Percentiles rank a stretch among this genome's conserved stretches.
Conservation (phyloP, 2,329 filamentous ascomycete species). For the Clarireedia monteithiana region DNA sequence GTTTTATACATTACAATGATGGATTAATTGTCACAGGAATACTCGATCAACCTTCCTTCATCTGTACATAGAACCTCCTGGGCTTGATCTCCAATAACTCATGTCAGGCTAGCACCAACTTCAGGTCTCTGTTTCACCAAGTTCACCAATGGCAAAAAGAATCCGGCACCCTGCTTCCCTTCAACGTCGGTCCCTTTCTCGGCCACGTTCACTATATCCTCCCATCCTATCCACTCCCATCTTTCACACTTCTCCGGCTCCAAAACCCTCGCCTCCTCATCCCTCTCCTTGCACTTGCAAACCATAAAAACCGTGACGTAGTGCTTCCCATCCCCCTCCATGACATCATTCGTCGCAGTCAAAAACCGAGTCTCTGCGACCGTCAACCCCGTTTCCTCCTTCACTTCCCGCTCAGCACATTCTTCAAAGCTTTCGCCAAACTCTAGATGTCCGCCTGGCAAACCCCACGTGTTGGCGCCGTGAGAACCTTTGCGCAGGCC, state of each 20-base stretch:
- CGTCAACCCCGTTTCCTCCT: constrained; percentile 62
- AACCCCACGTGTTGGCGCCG: constrained; percentile 46
- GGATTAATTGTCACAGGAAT: no score
- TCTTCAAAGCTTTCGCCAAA: constrained; percentile 52
- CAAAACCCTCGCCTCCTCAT: constrained; percentile 41
- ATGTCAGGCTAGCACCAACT: neutral
- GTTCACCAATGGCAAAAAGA: neutral
- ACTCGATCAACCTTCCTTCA: no score
- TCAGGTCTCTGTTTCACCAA: neutral
- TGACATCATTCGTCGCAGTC: constrained; percentile 60
- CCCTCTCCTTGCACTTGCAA: constrained; percentile 39
- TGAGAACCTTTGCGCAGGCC: constrained; percentile 15
- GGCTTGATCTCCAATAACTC: neutral
- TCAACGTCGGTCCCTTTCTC: neutral
- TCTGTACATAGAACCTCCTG: no score
- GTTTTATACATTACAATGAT: neutral
- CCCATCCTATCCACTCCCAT: constrained; percentile 47
- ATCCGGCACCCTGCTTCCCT: neutral
- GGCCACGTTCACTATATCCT: constrained; percentile 33
- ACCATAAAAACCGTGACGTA: constrained; percentile 68
- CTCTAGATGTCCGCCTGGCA: constrained; percentile 72
- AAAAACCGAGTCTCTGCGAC: constrained; percentile 42
- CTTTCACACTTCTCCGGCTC: constrained; percentile 43
- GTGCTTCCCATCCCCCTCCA: constrained; percentile 52
- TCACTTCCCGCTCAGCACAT: constrained; percentile 59